Base-by-base conservation (phyloP, 192 early-diverging fungal genomes). In the Mortierella claussenii region DNA sequence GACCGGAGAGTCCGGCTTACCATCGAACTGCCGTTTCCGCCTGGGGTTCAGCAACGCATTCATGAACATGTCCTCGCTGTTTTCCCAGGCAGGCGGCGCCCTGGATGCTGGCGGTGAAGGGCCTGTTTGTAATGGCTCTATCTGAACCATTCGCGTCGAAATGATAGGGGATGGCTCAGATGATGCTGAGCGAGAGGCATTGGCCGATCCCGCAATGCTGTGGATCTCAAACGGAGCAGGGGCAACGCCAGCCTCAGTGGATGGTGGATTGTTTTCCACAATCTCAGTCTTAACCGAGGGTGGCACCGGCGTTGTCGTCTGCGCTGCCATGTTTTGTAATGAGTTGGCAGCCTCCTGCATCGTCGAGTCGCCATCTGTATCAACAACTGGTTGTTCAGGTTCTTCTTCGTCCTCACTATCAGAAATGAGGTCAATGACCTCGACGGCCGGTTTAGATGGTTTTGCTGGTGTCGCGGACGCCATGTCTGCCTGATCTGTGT, bases 351-450 rank as follows among this genome's bases (percentile, higher is more conserved):
- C 65, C 26, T 76, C 73, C 28, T 67, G 50, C 73, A 67, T 76
- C 1, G 28, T 50, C 2, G 65, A 27, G 18, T 76, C 73, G 3
- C 73, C 65, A 9, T 65, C 63, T 10, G 20, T n/a, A 28, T 69
- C 67, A 13, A 40, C 24, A 20, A 20, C 48, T 21, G 36, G 13
- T 31, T 54, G 6, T 17, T 27, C 31, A 6, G 61, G 54, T 1
- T 65, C 70, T 11, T 64, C 79, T 30, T 81, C 79, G 18, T 85
- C 83, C 18, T 80, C 79, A 52, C 82, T 83, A 46, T 74, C 74
- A 1, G 90, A 79, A 3, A 89, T 92, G 34, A 92, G 70, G 63
- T 92, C 91, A 43, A 92, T 85, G 37, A 87, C 73, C 24, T 89
- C 87, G 11, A 80, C 63, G 20, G 83, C 78, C 34, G 64, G 76